phyloP scores from a whole-genome alignment of 2,329 filamentous ascomycete genomes.

The Trichoderma sp. region DNA sequence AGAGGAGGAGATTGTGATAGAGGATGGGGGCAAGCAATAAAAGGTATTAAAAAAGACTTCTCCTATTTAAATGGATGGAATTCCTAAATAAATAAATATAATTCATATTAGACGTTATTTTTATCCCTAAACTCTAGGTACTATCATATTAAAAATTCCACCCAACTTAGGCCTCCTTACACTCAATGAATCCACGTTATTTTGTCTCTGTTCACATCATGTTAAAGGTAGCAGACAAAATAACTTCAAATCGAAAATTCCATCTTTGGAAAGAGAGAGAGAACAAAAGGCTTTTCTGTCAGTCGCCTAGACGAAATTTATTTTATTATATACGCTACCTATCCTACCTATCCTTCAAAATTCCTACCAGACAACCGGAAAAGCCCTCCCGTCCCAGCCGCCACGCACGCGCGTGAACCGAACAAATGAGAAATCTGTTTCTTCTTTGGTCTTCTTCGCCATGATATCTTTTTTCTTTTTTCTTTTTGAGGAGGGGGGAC shows the following conservation, averaged over 20 bases:
- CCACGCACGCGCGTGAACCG: neutral
- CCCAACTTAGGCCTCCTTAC: neutral
- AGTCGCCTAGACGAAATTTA: neutral
- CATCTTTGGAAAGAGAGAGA: neutral
- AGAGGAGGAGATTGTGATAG: neutral
- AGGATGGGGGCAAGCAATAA: neutral
- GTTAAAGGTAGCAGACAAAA: neutral
- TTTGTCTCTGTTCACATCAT: neutral
- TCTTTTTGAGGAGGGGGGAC: neutral
- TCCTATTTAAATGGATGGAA: neutral
- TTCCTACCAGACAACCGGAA: neutral
- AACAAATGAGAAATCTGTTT: conserved; percentile 4
- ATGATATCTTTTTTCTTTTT: neutral
- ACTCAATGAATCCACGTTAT: neutral
- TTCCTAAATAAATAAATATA: neutral
- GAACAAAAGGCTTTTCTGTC: neutral
- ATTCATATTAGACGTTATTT: neutral
- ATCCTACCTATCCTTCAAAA: conserved; percentile 10
- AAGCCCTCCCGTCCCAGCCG: neutral
- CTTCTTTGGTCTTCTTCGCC: neutral
- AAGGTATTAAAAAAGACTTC: neutral
- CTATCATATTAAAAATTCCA: no score
- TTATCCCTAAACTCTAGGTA: neutral
- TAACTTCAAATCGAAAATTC: neutral
- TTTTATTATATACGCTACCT: conserved; percentile 16